These are phyloP conservation scores for Amanita phalloides DNA, from an alignment of 768 basidiomycete genomes.

Conservation along the genomic window DNA sequence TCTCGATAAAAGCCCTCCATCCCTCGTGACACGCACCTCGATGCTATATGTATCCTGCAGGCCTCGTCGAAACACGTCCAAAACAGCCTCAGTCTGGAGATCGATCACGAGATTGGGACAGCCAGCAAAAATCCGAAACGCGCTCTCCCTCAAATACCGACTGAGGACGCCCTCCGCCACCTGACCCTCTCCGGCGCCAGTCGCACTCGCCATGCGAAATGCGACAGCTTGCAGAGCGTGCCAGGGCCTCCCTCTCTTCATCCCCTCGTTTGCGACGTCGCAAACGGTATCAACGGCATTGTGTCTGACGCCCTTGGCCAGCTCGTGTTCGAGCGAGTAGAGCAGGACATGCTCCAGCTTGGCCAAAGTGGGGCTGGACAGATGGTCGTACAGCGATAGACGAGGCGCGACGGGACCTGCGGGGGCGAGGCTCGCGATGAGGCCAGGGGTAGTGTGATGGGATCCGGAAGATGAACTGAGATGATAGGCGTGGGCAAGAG, in stretches of 20 bases:
- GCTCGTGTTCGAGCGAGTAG: constrained; percentile 57
- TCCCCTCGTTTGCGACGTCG: constrained; percentile 66
- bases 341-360: constrained; percentile 67
- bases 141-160: constrained; percentile 40
- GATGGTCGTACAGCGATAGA: constrained; percentile 69
- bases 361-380: constrained; percentile 52
- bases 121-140: constrained; percentile 63
- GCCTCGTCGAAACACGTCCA: constrained; percentile 56
- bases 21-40: constrained; percentile 27
- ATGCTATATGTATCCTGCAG: constrained; percentile 56
- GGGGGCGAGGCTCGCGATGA: constrained; percentile 7
- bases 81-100: constrained; percentile 58
- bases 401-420: constrained; percentile 16
- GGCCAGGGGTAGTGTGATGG: too few relatives aligned
- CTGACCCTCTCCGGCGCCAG: constrained; percentile 6
- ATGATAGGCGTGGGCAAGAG: neutral
- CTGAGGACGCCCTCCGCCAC: constrained; percentile 9
- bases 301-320: constrained; percentile 43
- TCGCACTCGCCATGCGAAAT: constrained; percentile 50
- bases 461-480: constrained; percentile 3
- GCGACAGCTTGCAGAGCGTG: constrained; percentile 66
- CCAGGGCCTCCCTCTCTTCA: constrained; percentile 72
- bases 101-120: constrained; percentile 72
- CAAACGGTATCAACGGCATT: constrained; percentile 69
- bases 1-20: neutral